Conservation (phyloP, 2,329 filamentous ascomycete species). For the Colletotrichum acutatum region DNA sequence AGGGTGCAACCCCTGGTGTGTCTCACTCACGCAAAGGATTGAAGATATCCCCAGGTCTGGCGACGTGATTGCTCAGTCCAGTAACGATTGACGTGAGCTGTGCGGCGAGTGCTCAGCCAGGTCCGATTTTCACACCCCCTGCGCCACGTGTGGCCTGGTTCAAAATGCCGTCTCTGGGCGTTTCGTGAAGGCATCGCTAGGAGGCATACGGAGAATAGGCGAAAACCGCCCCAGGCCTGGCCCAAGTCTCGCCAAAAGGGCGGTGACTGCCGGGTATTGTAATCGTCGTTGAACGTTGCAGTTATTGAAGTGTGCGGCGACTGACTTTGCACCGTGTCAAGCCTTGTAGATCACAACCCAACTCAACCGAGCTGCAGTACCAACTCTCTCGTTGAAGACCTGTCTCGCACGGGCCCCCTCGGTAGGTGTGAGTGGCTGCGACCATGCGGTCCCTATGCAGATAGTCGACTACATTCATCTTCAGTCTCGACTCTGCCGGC, state of each 20-base stretch:
- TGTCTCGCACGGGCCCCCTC: not conserved
- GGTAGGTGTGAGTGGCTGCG: not conserved
- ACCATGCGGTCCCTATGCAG: not conserved
- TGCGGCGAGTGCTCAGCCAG: not conserved
- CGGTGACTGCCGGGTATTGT: not conserved
- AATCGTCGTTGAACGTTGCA: not conserved
- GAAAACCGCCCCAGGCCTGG: not conserved
- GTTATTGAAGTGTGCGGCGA: not conserved
- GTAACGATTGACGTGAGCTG: conserved; percentile 1
- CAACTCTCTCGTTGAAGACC: not conserved
- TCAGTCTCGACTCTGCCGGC: not conserved
- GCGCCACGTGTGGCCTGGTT: conserved; percentile 1
- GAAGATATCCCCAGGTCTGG: not conserved
- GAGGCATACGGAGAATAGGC: not conserved
- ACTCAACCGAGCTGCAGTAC: not conserved
- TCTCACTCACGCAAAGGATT: not conserved
- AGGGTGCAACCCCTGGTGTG: not conserved
- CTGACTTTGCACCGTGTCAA: not conserved
- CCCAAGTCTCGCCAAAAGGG: not conserved
- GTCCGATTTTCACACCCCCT: not conserved
- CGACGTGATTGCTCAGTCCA: conserved; percentile 15
- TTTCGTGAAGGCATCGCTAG: not conserved
- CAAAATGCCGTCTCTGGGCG: not conserved
- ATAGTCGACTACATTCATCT: not conserved
- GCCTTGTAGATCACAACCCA: not conserved